Conservation (phyloP, 2,329 filamentous ascomycete genomes). For the Cladobotryum mycophilum region DNA sequence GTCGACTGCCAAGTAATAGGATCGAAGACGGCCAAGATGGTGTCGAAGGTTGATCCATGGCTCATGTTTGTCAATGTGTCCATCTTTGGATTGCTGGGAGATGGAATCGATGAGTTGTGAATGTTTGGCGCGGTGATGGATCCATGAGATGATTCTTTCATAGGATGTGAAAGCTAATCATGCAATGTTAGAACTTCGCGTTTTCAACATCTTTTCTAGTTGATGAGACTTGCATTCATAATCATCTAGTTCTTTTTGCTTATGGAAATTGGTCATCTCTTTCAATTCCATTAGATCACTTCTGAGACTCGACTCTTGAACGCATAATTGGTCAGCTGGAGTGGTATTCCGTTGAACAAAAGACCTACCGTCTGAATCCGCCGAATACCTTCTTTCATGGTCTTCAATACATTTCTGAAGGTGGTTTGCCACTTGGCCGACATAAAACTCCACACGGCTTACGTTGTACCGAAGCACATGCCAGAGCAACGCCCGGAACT, state of each 20-base stretch:
- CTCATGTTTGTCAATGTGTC: not conserved
- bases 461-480: constrained; percentile 18
- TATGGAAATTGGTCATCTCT: not conserved
- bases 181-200: not conserved
- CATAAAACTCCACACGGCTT: constrained; percentile 14
- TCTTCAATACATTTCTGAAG: constrained; percentile 12
- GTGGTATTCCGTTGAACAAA: no score
- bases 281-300: not conserved
- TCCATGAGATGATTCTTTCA: not conserved
- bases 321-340: not conserved
- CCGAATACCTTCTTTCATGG: not conserved
- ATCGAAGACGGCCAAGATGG: constrained; percentile 18
- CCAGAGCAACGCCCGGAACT: not conserved
- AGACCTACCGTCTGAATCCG: not conserved
- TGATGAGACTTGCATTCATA: not conserved
- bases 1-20: constrained; percentile 16
- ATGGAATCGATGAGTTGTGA: not conserved
- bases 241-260: not conserved
- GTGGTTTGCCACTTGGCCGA: constrained; percentile 7
- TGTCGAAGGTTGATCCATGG: constrained; percentile 25
- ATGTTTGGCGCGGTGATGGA: constrained; percentile 1
- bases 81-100: constrained; percentile 6
- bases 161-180: constrained; percentile 2
- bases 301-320: not conserved
- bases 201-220: not conserved